Evolutionary conservation across 805 yeast species (phyloP).

Genomic region (Danielia reshetovae): DNA sequence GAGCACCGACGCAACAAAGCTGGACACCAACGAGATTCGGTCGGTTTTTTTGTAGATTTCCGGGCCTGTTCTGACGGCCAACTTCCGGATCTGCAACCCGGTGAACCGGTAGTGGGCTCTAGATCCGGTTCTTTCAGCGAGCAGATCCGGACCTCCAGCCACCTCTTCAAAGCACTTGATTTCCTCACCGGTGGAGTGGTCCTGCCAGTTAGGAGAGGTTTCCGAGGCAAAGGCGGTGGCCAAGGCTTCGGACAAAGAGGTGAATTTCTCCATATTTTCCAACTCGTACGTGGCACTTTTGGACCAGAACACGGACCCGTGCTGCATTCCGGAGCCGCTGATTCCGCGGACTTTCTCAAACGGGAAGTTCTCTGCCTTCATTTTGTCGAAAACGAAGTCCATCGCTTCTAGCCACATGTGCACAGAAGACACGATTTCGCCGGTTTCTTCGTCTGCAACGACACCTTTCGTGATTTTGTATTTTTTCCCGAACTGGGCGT

Average conservation of each 20-base stretch:
- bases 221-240: conserved; percentile 53
- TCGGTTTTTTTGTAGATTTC: conserved; percentile 51
- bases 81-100: conserved; percentile 84
- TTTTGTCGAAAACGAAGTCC: conserved; percentile 54
- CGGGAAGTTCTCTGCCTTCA: conserved; percentile 51
- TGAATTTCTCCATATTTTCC: conserved; percentile 24
- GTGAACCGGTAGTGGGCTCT: conserved; percentile 87
- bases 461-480: conserved; percentile 79
- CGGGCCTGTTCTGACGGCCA: conserved; percentile 51
- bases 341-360: conserved; percentile 59
- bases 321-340: conserved; percentile 89
- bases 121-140: conserved; percentile 76
- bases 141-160: conserved; percentile 53
- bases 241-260: conserved; percentile 45
- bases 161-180: conserved; percentile 54
- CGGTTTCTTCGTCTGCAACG: conserved; percentile 44
- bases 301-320: conserved; percentile 85
- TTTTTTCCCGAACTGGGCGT: conserved; percentile 49
- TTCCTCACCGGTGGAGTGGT: conserved; percentile 78
- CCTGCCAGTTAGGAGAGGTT: conserved; percentile 91
- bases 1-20: conserved; percentile 69
- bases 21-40: conserved; percentile 71
- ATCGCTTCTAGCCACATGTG: conserved; percentile 88
- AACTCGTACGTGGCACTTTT: conserved; percentile 41
- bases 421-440: conserved; percentile 74